These are phyloP conservation scores for Amaranthus hypochondriacus DNA, from an alignment of 148 eudicot genomes.

Conservation along the genomic window DNA sequence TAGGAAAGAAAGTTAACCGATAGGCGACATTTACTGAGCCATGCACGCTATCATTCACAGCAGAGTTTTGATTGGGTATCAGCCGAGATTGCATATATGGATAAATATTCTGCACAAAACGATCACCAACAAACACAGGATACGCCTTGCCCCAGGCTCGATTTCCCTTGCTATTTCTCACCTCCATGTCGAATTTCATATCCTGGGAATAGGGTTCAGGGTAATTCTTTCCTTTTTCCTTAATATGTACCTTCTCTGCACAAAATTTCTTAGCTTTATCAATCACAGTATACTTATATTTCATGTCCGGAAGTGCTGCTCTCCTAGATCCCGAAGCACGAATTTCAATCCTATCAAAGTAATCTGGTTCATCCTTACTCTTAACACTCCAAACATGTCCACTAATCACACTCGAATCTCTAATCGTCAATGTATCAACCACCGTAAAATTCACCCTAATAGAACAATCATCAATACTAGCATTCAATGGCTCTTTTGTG, in stretches of 20 bases:
- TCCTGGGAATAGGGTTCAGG: conserved; percentile 58
- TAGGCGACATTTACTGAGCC: conserved; percentile 53
- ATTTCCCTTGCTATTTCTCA: conserved; percentile 40
- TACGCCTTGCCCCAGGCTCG: conserved; percentile 53
- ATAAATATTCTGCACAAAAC: conserved; percentile 29
- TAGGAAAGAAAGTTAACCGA: conserved; percentile 31
- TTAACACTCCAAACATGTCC: conserved; percentile 78
- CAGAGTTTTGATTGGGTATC: conserved; percentile 16
- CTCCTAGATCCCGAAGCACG: conserved; percentile 34
- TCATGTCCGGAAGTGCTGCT: conserved; percentile 35
- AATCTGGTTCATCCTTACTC: conserved; percentile 42
- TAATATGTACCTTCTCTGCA: conserved; percentile 27
- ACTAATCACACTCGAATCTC: conserved; percentile 52
- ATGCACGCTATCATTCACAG: conserved; percentile 25
- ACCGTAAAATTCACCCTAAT: conserved; percentile 62
- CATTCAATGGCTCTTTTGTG: conserved; percentile 35
- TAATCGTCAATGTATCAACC: conserved; percentile 48
- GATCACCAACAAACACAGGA: conserved; percentile 57
- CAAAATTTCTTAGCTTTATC: conserved; percentile 40
- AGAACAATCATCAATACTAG: conserved; percentile 63
- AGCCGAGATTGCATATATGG: conserved; percentile 27
- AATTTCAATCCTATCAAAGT: conserved; percentile 50
- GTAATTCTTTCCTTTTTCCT: conserved; percentile 36
- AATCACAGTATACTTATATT: conserved; percentile 51
- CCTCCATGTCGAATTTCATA: conserved; percentile 74